Conservation (phyloP, 768 basidiomycete species). For the Russula dissimulans region DNA sequence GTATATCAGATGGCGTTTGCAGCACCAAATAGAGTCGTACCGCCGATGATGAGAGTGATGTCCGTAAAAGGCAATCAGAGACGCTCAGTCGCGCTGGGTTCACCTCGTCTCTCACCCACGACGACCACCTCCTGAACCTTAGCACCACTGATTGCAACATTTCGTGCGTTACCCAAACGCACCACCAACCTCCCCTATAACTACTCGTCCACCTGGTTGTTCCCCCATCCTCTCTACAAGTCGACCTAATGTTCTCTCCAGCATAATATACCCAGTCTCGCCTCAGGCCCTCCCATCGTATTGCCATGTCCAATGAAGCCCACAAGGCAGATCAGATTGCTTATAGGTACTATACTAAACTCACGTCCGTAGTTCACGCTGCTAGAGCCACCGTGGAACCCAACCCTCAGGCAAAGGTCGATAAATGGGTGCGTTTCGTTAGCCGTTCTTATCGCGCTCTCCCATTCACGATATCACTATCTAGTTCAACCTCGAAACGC, state of each 20-base stretch:
- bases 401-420: constrained; percentile 41
- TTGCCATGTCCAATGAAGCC: constrained; percentile 45
- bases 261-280: constrained; percentile 15
- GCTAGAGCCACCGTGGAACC: constrained; percentile 55
- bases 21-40: no score
- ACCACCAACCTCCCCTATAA: not conserved
- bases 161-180: not conserved
- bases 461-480: not conserved
- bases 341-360: constrained; percentile 74
- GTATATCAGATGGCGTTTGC: no score
- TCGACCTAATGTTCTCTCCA: constrained; percentile 16
- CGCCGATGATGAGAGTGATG: not conserved
- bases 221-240: not conserved
- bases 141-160: not conserved
- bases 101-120: not conserved
- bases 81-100: not conserved
- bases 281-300: constrained; percentile 9
- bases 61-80: constrained; percentile 9
- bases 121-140: not conserved
- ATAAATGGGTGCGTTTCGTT: constrained; percentile 65
- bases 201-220: not conserved
- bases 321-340: constrained; percentile 81
- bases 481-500: constrained; percentile 77
- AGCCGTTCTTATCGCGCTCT: not conserved
- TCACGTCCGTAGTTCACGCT: constrained; percentile 64